A percentile compares a stretch with the other conserved stretches of the same genome.
phyloP scores from a whole-genome alignment of 1,284 basidiomycete genomes.

The Cryptococcus sp. region DNA sequence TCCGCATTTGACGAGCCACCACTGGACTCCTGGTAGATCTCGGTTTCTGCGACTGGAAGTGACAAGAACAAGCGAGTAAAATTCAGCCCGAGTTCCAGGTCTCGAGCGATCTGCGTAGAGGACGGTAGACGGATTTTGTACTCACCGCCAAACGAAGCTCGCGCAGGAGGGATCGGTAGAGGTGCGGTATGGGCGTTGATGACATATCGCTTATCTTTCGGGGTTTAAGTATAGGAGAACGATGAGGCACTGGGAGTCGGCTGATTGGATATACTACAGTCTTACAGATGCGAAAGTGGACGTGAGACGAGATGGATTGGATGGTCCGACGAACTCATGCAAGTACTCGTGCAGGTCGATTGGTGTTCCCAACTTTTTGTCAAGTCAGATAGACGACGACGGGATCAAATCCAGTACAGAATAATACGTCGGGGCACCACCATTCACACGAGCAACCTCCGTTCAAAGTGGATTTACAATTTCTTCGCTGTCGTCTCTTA shows the following conservation, averaged over 20 bases:
- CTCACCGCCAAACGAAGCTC: constrained; percentile 50
- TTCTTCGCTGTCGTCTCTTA: too few species aligned
- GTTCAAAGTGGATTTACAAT: too few species aligned
- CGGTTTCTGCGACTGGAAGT: constrained; percentile 56
- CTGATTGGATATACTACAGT: too few species aligned
- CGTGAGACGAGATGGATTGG: not conserved
- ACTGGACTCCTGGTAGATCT: constrained; percentile 56
- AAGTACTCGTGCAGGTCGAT: not conserved
- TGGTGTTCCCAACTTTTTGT: too few species aligned
- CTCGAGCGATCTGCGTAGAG: not conserved
- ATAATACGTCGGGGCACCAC: not conserved
- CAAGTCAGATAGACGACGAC: not conserved
- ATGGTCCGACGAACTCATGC: not conserved
- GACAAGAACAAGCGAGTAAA: constrained; percentile 10
- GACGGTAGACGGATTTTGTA: constrained; percentile 5
- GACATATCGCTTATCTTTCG: constrained; percentile 5
- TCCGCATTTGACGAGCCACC: constrained; percentile 61
- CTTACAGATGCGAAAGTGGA: not conserved
- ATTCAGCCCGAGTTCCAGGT: constrained; percentile 7
- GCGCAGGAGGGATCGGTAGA: constrained; percentile 50
- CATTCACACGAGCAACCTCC: not conserved
- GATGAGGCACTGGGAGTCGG: too few species aligned
- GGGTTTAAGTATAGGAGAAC: too few species aligned
- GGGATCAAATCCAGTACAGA: not conserved
- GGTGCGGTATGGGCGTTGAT: constrained; percentile 28